phyloP scores from a whole-genome alignment of 257 asterid genomes.

The Nicotiana otophora region DNA sequence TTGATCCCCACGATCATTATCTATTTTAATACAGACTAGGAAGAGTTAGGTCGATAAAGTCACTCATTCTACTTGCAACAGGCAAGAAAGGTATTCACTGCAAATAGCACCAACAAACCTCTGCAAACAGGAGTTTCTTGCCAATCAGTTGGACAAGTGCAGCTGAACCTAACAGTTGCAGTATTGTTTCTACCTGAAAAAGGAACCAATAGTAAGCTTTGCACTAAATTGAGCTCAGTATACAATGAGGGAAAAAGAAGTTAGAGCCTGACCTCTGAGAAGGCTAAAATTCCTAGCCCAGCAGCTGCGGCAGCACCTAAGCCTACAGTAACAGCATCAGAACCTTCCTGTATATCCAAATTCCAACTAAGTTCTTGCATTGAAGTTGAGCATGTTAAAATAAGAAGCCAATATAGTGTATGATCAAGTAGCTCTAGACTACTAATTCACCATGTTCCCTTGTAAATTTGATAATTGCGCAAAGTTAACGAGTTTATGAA shows the following conservation, averaged over 20 bases:
- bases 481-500: background rate
- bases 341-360: conserved; percentile 46
- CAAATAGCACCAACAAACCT: conserved; percentile 40
- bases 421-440: background rate
- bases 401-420: background rate
- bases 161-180: conserved; percentile 84
- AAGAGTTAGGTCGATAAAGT: background rate
- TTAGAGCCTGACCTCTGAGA: conserved; percentile 58
- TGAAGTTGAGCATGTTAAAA: background rate
- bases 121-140: conserved; percentile 85
- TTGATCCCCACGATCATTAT: background rate
- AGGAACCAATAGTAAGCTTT: conserved; percentile 11
- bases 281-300: conserved; percentile 67
- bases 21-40: background rate
- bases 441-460: background rate
- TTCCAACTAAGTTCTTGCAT: background rate
- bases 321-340: conserved; percentile 44
- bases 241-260: background rate
- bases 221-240: background rate
- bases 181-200: conserved; percentile 79
- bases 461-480: background rate
- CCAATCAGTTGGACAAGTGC: conserved; percentile 71
- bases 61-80: background rate
- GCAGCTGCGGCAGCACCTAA: conserved; percentile 75
- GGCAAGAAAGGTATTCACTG: background rate